Evolutionary conservation across 1,284 basidiomycete species (phyloP), one percentile per base, ranked within the genome.

Genomic region (Trametes polyzona): DNA sequence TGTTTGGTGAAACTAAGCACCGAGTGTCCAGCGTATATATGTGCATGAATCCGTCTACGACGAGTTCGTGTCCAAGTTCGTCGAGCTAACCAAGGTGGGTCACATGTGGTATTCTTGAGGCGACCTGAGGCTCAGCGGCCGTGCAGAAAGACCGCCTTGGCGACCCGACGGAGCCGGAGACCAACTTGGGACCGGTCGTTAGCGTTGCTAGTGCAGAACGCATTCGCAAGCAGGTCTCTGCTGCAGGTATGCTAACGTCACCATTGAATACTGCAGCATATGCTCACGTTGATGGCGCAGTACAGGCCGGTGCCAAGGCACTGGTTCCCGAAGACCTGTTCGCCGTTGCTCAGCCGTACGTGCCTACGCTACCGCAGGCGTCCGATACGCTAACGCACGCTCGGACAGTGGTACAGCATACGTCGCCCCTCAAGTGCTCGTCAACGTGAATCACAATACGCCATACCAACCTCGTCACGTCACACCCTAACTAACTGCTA

Each of bases 181-280:
- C 88, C 1, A 93, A 87, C 29, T 82, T 98, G 12, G 96, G 96
- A 0, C 96, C 96, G 0, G 96, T 98, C 4, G 88, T 98, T 62
- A 94, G 90, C 60, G 72, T 95, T 2, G 88, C 90, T 2, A 92
- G 90, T 63, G 95, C 95, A 0, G 80, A 86, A 54, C 80, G 85
- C 55, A 96, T 98, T 59, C 81, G 90, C 40, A 92, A 90, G 68
- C 96, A 98, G 73, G 81, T 98, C 39, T 76, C 81, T 1, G 92
- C 93, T 69, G 96, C 96, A 0, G 75, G 92, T 91, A 62, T 41
- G 14, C 14, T 17, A 27, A 55, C 14, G 14, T 32, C 46, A 21
- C 39, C n/a, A n/a, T 23, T 16, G 17, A 24, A 11, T 19, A 5
- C 21, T 11, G n/a, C 21, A 21, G 17, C 37, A 26, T 23, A n/a